Evolutionary conservation across 1,284 basidiomycete genomes (phyloP).

Genomic region (Malassezia furfur): DNA sequence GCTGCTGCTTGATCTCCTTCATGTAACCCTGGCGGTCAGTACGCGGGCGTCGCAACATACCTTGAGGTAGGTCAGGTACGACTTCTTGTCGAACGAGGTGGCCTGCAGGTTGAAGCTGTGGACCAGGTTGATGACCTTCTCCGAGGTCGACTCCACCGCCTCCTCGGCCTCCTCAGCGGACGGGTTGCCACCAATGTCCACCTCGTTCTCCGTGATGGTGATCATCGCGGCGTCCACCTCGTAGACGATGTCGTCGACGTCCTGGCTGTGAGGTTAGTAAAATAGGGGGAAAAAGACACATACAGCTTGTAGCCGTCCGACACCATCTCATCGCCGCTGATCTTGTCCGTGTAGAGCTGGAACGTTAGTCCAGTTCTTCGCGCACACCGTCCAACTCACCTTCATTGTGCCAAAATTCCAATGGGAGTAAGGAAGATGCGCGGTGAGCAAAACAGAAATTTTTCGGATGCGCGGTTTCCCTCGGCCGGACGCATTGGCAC

Average conservation of each 20-base stretch:
- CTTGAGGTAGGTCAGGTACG: constrained; percentile 75
- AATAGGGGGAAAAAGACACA: not conserved
- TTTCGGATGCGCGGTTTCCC: not conserved
- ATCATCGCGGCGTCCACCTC: constrained; percentile 80
- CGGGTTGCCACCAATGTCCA: constrained; percentile 70
- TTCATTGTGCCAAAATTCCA: constrained; percentile 11
- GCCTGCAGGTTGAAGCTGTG: constrained; percentile 81
- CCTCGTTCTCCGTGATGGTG: constrained; percentile 67
- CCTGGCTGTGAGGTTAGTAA: constrained; percentile 56
- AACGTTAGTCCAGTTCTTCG: not conserved
- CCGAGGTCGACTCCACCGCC: constrained; percentile 66
- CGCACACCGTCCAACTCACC: constrained; percentile 3
- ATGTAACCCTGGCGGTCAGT: constrained; percentile 56
- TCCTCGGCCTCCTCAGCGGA: constrained; percentile 79
- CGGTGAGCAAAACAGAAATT: not conserved
- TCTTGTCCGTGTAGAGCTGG: constrained; percentile 61
- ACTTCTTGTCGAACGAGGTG: constrained; percentile 86
- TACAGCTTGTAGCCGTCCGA: constrained; percentile 34
- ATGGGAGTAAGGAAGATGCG: not conserved
- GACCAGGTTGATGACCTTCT: constrained; percentile 76
- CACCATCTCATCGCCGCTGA: constrained; percentile 76
- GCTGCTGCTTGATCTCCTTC: constrained; percentile 62
- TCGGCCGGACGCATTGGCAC: not conserved
- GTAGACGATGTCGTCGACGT: constrained; percentile 71
- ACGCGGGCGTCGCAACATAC: not conserved